phyloP scores from a whole-genome alignment of 2,329 filamentous ascomycete genomes.

The Drechslerella stenobrocha region DNA sequence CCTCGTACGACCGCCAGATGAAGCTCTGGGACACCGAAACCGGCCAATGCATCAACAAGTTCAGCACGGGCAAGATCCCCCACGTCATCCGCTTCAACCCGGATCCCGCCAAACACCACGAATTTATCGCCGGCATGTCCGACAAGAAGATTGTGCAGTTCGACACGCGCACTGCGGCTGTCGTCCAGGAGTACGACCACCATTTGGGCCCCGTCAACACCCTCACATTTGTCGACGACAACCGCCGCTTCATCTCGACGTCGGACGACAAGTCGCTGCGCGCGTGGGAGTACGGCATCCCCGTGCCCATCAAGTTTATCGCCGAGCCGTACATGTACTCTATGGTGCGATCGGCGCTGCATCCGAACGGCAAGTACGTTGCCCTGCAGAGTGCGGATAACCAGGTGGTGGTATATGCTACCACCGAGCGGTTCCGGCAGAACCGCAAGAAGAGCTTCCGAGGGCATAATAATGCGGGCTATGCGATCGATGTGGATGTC shows the following conservation, averaged over 20 bases:
- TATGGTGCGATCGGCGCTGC: constrained; percentile 79
- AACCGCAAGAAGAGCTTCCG: constrained; percentile 97
- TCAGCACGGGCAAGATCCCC: constrained; percentile 90
- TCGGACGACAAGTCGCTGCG: constrained; percentile 95
- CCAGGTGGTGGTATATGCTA: constrained; percentile 92
- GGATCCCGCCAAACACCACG: constrained; percentile 71
- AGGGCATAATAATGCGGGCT: constrained; percentile 93
- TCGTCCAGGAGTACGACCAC: constrained; percentile 97
- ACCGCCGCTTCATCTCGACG: constrained; percentile 94
- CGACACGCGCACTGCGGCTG: constrained; percentile 77
- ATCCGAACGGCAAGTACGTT: constrained; percentile 90
- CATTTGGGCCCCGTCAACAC: constrained; percentile 98
- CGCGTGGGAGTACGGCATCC: constrained; percentile 98
- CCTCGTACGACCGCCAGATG: constrained; percentile 91
- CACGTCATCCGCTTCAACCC: constrained; percentile 96
- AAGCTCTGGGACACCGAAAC: constrained; percentile 99
- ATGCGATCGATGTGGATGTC: constrained; percentile 85
- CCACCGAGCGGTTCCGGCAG: constrained; percentile 92
- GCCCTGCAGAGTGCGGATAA: constrained; percentile 94
- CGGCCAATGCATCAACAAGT: constrained; percentile 81
- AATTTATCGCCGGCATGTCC: constrained; percentile 95
- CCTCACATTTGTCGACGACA: constrained; percentile 91
- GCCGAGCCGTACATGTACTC: constrained; percentile 98
- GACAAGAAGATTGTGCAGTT: constrained; percentile 99
- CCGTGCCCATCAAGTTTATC: constrained; percentile 97